phyloP scores from a whole-genome alignment of 257 asterid genomes.

The Prunella vulgaris region DNA sequence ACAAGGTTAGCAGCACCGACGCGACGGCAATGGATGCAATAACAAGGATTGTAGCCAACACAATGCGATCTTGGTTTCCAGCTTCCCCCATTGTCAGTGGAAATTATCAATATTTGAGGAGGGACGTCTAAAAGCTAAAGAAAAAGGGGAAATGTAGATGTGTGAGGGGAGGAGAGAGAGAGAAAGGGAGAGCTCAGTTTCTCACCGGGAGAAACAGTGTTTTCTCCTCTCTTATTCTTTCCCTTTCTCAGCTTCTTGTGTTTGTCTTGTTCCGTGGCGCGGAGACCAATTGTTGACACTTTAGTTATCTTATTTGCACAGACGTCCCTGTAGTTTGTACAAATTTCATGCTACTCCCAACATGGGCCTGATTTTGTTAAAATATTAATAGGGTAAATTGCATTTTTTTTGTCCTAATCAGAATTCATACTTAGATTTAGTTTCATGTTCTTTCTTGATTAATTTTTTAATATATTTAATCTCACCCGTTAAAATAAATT shows the following conservation, averaged over 20 bases:
- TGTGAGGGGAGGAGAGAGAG: conserved; percentile 1
- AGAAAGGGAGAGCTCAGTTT: conserved; percentile 17
- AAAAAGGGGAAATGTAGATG: not conserved
- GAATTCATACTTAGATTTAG: too few species aligned
- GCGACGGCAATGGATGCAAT: conserved; percentile 61
- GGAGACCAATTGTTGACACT: conserved; percentile 23
- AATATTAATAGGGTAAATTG: too few species aligned
- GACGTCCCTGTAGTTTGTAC: not conserved
- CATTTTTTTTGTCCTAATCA: too few species aligned
- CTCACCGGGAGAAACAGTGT: not conserved
- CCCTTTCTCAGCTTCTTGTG: conserved; percentile 20
- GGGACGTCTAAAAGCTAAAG: too few species aligned
- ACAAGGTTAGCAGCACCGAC: conserved; percentile 54
- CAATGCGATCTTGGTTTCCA: conserved; percentile 52
- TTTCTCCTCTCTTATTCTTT: conserved; percentile 16
- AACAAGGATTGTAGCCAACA: conserved; percentile 41
- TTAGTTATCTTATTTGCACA: not conserved
- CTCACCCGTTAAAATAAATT: too few species aligned
- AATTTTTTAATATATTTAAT: too few species aligned
- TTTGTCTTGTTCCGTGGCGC: conserved; percentile 39
- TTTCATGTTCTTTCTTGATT: too few species aligned
- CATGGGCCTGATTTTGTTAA: not conserved
- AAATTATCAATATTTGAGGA: too few species aligned
- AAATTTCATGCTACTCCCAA: not conserved
- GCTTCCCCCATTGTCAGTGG: conserved; percentile 68